Conservation (phyloP, 805 yeast species). For the Candida caryicola region DNA sequence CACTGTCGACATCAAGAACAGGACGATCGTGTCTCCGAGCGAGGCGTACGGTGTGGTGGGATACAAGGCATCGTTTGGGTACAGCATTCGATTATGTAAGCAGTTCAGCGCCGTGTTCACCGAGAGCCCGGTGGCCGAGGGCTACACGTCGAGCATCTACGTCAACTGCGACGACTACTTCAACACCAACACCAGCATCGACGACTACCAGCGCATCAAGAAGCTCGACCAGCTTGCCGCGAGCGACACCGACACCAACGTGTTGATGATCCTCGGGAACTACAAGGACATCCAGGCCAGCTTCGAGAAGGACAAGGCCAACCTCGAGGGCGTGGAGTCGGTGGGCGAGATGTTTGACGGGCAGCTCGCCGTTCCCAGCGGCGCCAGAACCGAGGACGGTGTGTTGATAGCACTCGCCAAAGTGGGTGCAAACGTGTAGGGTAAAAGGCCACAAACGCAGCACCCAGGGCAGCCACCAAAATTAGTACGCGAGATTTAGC, state of each 20-base stretch:
- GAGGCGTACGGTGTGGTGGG: conserved; percentile 69
- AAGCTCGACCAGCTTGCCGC: conserved; percentile 18
- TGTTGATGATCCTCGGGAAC: conserved; percentile 62
- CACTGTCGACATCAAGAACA: conserved; percentile 65
- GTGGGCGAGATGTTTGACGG: conserved; percentile 72
- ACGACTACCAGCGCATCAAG: conserved; percentile 9
- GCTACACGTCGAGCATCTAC: conserved; percentile 67
- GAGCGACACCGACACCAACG: conserved; percentile 17
- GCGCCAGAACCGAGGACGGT: conserved; percentile 69
- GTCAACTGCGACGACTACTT: conserved; percentile 68
- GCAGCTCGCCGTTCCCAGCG: conserved; percentile 48
- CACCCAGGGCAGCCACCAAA: no score
- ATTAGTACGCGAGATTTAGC: no score
- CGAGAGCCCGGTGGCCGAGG: conserved; percentile 58
- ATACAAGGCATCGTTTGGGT: conserved; percentile 63
- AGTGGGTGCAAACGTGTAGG: no score
- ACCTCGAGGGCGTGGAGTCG: conserved; percentile 50
- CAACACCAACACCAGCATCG: conserved; percentile 23
- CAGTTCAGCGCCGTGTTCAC: conserved; percentile 65
- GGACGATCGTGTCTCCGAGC: conserved; percentile 63
- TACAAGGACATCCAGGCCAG: conserved; percentile 54
- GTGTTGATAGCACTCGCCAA: conserved; percentile 55
- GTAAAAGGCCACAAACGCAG: no score
- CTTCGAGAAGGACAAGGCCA: conserved; percentile 50
- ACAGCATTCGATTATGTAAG: conserved; percentile 66